Base-by-base conservation (phyloP, 2,329 filamentous ascomycete species). In the Clonostachys solani region DNA sequence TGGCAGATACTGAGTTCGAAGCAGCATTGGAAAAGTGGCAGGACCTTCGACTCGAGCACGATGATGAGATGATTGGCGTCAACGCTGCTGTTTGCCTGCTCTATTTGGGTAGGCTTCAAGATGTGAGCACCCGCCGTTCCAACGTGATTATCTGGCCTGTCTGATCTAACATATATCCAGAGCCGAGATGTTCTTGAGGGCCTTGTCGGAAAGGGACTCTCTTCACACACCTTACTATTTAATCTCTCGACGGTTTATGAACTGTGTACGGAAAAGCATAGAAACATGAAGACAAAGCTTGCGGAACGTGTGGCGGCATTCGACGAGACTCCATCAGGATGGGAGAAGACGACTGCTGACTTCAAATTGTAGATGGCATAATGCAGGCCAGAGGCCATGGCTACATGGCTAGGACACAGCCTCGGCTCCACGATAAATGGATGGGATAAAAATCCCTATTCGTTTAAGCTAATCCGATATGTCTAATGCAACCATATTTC, bases 231-330 rank as follows among this genome's bases (percentile, higher is more conserved):
- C 1, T 69, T 96, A 3, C 80, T 95, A 0, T 95, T 96, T 68
- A 97, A 97, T 62, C 67, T 99, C 12, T 83, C 85, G 12, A 97
- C 92, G 0, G 81, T 96, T 57, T 97, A 95, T 62, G 94, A 97
- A 66, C 76, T 97, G 8, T 94, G 88, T 61, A 92, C 88, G 0
- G 92, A 97, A 56, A 78, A 80, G 51, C 81, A 89, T 40, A 74
- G 80, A 43, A 77, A 77, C 12, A 66, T 87, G 56, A 97, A 97
- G 73, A 65, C 80, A 33, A 73, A 71, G 23, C 72, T 97, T 16
- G 84, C 87, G 3, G 86, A 90, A 56, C 79, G 76, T 45, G 75
- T 94, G 16, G 85, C 89, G 1, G 69, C 65, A 2, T 73, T 80
- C 56, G 75, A 78, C 40, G 73, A 78, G 15, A 75, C 73, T 2